Percentiles rank a stretch among this genome's conserved stretches.
These are phyloP conservation scores for Leersia perrieri DNA, from an alignment of 176 grass and related monocot genomes.

Conservation along the genomic window DNA sequence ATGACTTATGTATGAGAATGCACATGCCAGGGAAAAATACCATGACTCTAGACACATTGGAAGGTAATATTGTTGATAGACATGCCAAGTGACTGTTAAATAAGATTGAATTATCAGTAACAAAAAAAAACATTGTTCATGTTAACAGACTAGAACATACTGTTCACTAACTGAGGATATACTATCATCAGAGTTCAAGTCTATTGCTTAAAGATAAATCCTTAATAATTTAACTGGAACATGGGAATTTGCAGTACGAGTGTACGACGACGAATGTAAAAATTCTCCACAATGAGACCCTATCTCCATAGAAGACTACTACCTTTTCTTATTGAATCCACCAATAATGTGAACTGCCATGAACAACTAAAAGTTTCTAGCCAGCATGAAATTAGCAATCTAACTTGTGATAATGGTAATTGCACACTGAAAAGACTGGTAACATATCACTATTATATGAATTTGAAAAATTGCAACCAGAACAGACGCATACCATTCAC, in stretches of 20 bases:
- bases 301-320: background rate
- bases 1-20: no score
- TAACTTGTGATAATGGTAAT: background rate
- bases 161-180: background rate
- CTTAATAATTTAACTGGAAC: background rate
- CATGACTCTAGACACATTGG: background rate
- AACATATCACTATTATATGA: background rate
- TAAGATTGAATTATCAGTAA: background rate
- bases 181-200: background rate
- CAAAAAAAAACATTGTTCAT: background rate
- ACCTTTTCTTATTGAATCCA: background rate
- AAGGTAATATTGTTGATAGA: background rate
- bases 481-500: slow-evolving; percentile 20
- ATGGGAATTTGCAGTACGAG: background rate
- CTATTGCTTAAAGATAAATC: background rate
- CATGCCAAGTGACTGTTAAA: background rate
- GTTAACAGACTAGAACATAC: background rate
- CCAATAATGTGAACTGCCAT: background rate
- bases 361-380: background rate
- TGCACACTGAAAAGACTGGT: background rate
- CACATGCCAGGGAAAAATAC: background rate
- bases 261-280: background rate
- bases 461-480: background rate
- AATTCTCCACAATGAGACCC: no score
- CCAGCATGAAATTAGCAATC: background rate